Base-by-base conservation (phyloP, 768 basidiomycete genomes). In the Neoboletus brunneissimus region DNA sequence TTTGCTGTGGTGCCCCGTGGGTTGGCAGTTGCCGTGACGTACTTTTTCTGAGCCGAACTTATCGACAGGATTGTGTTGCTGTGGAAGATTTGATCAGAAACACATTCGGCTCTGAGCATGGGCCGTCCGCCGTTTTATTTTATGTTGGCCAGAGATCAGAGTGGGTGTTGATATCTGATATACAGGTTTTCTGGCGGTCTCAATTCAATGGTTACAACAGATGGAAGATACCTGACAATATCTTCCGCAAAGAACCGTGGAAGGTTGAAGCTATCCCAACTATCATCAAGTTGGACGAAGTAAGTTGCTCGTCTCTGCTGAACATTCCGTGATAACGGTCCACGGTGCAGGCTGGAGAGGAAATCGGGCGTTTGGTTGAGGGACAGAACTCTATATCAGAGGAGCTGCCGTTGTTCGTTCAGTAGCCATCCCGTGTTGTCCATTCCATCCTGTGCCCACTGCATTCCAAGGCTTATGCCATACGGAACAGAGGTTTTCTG, bases 1-100 rank as follows among this genome's bases (percentile, higher is more conserved):
- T 29, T 31, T 73, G 52, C 70, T 85, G 66, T 91, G 89, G 89
- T 91, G 89, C 66, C 81, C 86, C 25, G 89, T 90, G 62, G 46
- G 79, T 76, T 41, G 20, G 22, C 25, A 29, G 5, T 32, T 49
- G n/a, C 47, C 49, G 31, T 37, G 25, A 32, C 25, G n/a, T 22
- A 25, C 31, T 16, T 53, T 16, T 53, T 59, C 59, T 65, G 41
- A 61, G 41, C 51, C 9, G 22, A 49, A 54, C 27, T n/a, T n/a
- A 56, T 44, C 42, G 37, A 78, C 54, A 84, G 89, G 89, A 91
- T 64, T 91, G 89, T 67, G 72, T 75, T 31, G 79, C 67, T 35
- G 84, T 91, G 29, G 86, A 91, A 54, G 65, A 72, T 2, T 56
- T 82, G 40, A 76, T 91, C 29, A 69, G 76, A 54, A 65, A 79